Conservation (phyloP, 1,284 basidiomycete genomes). For the Xanthoconium separans region DNA sequence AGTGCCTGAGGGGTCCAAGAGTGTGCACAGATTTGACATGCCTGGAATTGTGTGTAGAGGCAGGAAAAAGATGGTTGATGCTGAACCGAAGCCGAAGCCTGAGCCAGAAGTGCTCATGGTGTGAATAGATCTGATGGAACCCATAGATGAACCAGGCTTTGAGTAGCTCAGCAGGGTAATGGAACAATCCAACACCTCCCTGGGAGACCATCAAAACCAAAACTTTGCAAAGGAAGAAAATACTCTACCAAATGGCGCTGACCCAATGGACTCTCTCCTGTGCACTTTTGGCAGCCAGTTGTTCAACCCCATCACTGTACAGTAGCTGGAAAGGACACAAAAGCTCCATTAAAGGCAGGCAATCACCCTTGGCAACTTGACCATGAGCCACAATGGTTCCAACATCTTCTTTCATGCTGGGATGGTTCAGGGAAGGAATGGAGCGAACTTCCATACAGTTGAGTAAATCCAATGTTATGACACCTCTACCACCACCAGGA, state of each 20-base stretch:
- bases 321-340: slow-evolving; percentile 86
- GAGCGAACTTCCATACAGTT: slow-evolving; percentile 83
- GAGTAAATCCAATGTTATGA: slow-evolving; percentile 79
- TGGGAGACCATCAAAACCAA: slow-evolving; percentile 31
- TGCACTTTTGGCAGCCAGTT: slow-evolving; percentile 80
- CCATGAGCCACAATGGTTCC: slow-evolving; percentile 75
- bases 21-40: slow-evolving; percentile 53
- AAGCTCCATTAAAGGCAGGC: slow-evolving; percentile 56
- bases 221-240: slow-evolving; percentile 7
- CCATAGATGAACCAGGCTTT: slow-evolving; percentile 62
- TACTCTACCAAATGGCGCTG: slow-evolving; percentile 73
- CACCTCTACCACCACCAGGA: slow-evolving; percentile 71
- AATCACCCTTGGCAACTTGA: slow-evolving; percentile 50
- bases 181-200: slow-evolving; percentile 64
- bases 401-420: slow-evolving; percentile 76
- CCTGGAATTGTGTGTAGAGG: slow-evolving; percentile 66
- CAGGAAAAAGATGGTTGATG: slow-evolving; percentile 70
- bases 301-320: slow-evolving; percentile 84
- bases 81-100: slow-evolving; percentile 47
- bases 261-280: slow-evolving; percentile 86
- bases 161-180: slow-evolving; percentile 51
- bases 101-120: slow-evolving; percentile 41
- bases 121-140: slow-evolving; percentile 68
- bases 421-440: slow-evolving; percentile 75
- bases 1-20: slow-evolving; percentile 42